Evolutionary conservation across 345 rosid species (phyloP), one percentile per base, ranked within the genome.

Genomic region (Pistacia integerrima): DNA sequence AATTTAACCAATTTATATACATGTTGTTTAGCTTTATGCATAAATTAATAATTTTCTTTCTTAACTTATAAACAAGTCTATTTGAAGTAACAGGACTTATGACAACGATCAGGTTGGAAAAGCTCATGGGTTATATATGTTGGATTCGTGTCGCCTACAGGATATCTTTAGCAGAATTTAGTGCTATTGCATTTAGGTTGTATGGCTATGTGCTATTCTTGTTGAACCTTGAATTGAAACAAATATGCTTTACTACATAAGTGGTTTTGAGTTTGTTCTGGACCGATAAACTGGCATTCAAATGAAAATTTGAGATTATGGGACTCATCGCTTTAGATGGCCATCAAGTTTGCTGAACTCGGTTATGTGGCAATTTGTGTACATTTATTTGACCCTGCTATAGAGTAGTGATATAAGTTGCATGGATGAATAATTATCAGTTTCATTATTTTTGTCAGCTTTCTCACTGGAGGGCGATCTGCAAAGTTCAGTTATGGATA

Each of bases 401-500:
- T 33, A 20, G 25, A 16, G 25, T 35, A 64, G 55, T 64, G 55
- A 35, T 72, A 11, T 55, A 10, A 30, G 28, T 38, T 64, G 70
- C 3, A 51, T 54, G 28, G 69, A 56, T 48, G 16, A 54, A 38
- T 28, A 22, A 11, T 28, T 57, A 69, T 61, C 52, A 69, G 11
- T 46, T 49, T 38, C 51, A 58, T 54, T 25, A 12, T 64, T 64
- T 62, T 74, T 63, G 28, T 28, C 36, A 86, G 87, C 82, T 81
- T 83, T 77, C 77, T 86, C 14, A 79, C 70, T 52, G 84, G 85
- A 61, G 76, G 82, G 56, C 78, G 72, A 57, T 54, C 60, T 73
- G 76, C 78, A 2, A 81, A 77, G 77, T 81, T 83, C 75, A 86
- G 87, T 79, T 87, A 85, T 82, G 93, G 93, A 62, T 86, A 87